These are phyloP conservation scores for Zygotorulaspora chibaensis DNA, from an alignment of 805 yeast species.

Conservation along the genomic window DNA sequence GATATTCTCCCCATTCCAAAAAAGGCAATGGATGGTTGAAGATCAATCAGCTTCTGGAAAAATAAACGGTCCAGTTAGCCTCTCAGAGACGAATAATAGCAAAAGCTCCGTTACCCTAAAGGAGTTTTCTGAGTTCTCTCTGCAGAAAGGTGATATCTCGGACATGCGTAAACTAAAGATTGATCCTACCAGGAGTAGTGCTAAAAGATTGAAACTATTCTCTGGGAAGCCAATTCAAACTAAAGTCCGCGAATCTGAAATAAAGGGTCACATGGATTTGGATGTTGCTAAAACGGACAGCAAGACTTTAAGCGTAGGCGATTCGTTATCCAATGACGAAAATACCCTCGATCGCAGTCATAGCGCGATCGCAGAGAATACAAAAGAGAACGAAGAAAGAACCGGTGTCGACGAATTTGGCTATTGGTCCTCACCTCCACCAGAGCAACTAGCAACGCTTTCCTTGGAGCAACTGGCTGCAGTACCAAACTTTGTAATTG, in stretches of 20 bases:
- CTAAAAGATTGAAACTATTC: conserved; percentile 39
- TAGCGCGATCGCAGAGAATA: not conserved
- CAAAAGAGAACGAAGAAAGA: not conserved
- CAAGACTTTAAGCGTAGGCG: not conserved
- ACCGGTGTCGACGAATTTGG: conserved; percentile 29
- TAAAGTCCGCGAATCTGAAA: conserved; percentile 7
- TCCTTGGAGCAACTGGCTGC: conserved; percentile 46
- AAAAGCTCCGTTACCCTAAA: conserved; percentile 3
- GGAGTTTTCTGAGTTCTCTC: conserved; percentile 7
- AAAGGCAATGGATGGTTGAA: conserved; percentile 11
- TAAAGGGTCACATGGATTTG: not conserved
- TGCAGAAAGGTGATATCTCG: conserved; percentile 22
- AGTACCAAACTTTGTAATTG: conserved; percentile 62
- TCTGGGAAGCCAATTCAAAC: conserved; percentile 26
- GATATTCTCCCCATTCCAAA: conserved; percentile 34
- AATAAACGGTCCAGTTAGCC: not conserved
- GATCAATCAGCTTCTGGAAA: conserved; percentile 3
- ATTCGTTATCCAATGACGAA: not conserved
- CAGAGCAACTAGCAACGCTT: conserved; percentile 44
- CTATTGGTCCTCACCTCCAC: conserved; percentile 72
- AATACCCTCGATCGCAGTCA: not conserved
- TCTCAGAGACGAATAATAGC: not conserved
- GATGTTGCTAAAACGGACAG: not conserved
- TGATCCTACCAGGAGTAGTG: conserved; percentile 42
- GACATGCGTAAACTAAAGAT: conserved; percentile 38